Evolutionary conservation across 371 early-diverging fungal genomes (phyloP), one percentile per base, ranked within the genome.

Genomic region (Lichtheimia ramosa): DNA sequence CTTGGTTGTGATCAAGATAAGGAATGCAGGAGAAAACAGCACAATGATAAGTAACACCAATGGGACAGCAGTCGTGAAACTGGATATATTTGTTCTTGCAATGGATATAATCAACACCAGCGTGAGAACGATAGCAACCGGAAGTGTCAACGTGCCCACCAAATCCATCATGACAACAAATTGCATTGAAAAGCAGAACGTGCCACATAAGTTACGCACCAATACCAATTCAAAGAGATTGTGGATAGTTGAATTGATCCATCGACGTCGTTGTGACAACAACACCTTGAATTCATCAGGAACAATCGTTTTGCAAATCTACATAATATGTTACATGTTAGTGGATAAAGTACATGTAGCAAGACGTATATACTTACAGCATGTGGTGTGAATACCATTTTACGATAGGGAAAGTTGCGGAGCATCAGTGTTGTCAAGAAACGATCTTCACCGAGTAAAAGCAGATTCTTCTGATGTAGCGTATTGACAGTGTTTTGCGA

Each of bases 341-440:
- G 25, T 25, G 25, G 6, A 8, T 4, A 34, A 8, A 34, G 34
- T 27, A 27, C 27, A 5, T 27, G 27, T 27, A 7, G 1, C 0
- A 7, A 10, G 34, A 8, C 10, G 8, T 34, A 10, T 4, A 34
- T 13, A 84, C 87, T 61, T 66, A 63, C 71, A 39, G 97, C 97
- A 51, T 87, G 84, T 10, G 96, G 96, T 43, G 94, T 86, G 73
- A 97, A 98, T 55, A 96, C 83, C 85, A 92, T 89, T 64, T 92
- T 92, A 62, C 90, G 89, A 58, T 84, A 86, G 25, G 96, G 96
- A 70, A 96, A 97, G 43, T 89, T 92, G 41, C 93, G 87, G 23
- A 97, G 83, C 89, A 98, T 94, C 8, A 98, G 77, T 0, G 97
- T 97, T 0, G 97, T 94, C 58, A 98, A 70, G 82, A 92, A 98